Base-by-base conservation (phyloP, 1,139 yeast genomes). In the Suhomyces yuchorum region DNA sequence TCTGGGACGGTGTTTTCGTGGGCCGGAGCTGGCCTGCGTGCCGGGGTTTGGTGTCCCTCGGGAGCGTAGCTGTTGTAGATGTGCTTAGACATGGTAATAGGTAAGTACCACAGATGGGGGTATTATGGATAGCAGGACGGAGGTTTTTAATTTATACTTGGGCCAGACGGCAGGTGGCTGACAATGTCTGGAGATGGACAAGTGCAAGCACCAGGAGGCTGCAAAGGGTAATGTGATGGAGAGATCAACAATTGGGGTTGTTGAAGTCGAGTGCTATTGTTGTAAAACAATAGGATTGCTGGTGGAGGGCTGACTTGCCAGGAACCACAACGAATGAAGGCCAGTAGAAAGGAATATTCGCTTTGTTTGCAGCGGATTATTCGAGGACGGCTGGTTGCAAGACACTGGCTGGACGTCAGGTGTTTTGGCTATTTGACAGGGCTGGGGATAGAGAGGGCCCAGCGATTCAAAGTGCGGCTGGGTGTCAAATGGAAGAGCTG, bases 81-180 rank as follows among this genome's bases (percentile, higher is more conserved):
- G 41, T 43, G 49, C 42, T 44, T 47, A 14, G 52, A 30, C 52
- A 47, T 49, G 39, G 18, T 42, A 30, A 11, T 17, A 4, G 11
- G 14, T 17, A 15, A 17, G 19, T 14, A 26, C 41, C 33, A 26
- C 34, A 26, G 28, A 12, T 23, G 20, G 19, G 12, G 39, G 20
- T 35, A 22, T 22, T 11, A 37, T 9, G 30, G 39, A 9, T 26
- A n/a, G 20, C 7, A 22, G 5, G 2, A 4, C n/a, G 30, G 30
- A 7, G n/a, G 39, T n/a, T n/a, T n/a, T n/a, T n/a, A n/a, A 23
- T 37, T 37, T 37, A 37, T 37, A 37, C 6, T n/a, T 12, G 12
- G 17, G n/a, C 17, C 26, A 20, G 26, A 34, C n/a, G 37, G 20
- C 9, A 35, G 4, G 8, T 14, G 12, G 37, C 17, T 15, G 20